Evolutionary conservation across 345 rosid species (phyloP).

Genomic region (Eucalyptus pauciflora): DNA sequence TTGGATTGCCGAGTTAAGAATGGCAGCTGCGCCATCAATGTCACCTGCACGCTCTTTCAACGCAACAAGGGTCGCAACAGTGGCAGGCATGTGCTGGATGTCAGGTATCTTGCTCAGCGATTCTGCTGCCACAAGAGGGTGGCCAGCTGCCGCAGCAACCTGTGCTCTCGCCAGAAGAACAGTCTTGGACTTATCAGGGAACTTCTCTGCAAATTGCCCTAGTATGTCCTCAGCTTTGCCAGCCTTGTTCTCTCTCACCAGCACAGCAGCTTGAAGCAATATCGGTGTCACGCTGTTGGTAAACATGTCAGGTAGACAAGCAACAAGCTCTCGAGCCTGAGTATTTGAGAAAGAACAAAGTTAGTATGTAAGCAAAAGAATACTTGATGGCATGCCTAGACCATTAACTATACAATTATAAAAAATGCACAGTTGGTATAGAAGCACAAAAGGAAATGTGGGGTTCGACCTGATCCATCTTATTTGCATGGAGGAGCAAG

Average conservation of each 20-base stretch:
- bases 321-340: slow-evolving; percentile 87
- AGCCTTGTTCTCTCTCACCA: slow-evolving; percentile 84
- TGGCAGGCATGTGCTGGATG: slow-evolving; percentile 87
- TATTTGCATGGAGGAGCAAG: slow-evolving; percentile 88
- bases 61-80: slow-evolving; percentile 84
- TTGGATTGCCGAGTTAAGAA: slow-evolving; percentile 67
- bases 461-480: slow-evolving; percentile 76
- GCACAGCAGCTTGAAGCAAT: slow-evolving; percentile 84
- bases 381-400: neutral
- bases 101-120: slow-evolving; percentile 64
- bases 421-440: neutral
- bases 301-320: slow-evolving; percentile 48
- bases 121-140: slow-evolving; percentile 69
- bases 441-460: neutral
- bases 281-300: slow-evolving; percentile 51
- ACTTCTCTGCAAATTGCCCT: slow-evolving; percentile 57
- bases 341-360: neutral
- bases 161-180: slow-evolving; percentile 86
- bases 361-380: neutral
- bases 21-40: slow-evolving; percentile 60
- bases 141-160: slow-evolving; percentile 83
- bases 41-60: slow-evolving; percentile 94
- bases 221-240: slow-evolving; percentile 77
- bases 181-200: slow-evolving; percentile 53
- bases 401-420: neutral